Base-by-base conservation (phyloP, 2,329 filamentous ascomycete species). In the Ilyonectria mors-panacis region DNA sequence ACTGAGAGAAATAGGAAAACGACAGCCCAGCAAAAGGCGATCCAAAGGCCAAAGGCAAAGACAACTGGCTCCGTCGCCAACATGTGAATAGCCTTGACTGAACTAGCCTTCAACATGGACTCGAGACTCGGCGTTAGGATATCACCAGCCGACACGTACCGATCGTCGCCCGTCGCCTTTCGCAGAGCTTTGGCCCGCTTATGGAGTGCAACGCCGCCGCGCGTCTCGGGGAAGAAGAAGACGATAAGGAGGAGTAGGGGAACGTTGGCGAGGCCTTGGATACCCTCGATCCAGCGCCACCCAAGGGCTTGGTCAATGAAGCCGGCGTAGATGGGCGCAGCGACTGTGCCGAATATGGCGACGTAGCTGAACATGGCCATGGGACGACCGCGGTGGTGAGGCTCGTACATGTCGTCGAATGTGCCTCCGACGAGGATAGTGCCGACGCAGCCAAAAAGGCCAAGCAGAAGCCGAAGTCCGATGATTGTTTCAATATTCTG, bases 321-420 rank as follows among this genome's bases (percentile, higher is more conserved):
- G 12, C 70, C 70, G 3, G 70, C 70, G 37, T 72, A 72, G 54
- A 72, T 65, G 6, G 70, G 70, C 9, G 70, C 70, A 3, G 62
- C 70, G 3, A 72, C 70, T 7, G 70, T 72, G n/a, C 71, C 71
- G 17, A 73, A 73, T 4, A 73, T 73, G 5, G 71, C 71, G 17
- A 73, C 69, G 39, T 61, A 73, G 8, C 71, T 73, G 35, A 73
- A 73, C 71, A 73, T 73, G 4, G 71, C 71, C 71, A 73, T 73
- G 13, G 71, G 71, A 1, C 71, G 69, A 56, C 71, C 70, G 6
- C 71, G 63, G 3, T 72, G 67, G 12, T 70, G 71, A 59, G 71
- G 71, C 35, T 73, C 71, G 48, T 73, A 73, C 71, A 73, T 73
- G 12, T 73, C 71, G 45, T 73, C 71, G 2, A 73, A 73, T 8